Conservation (phyloP, 73 alveolate species). For the Paramecium bursaria region DNA sequence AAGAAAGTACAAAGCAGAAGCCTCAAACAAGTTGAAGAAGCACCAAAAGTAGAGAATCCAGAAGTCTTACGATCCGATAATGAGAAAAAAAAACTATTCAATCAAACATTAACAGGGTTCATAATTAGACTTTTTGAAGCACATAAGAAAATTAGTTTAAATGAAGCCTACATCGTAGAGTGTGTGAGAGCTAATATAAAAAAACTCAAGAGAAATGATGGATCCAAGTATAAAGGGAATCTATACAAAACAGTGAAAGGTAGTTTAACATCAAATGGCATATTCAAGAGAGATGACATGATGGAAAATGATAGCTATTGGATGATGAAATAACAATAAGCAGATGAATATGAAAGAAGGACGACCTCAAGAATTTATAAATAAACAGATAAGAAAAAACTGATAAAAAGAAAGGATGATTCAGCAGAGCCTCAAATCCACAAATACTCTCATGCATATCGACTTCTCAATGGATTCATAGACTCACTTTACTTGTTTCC, state of each 20-base stretch:
- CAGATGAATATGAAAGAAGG: slow-evolving; percentile 52
- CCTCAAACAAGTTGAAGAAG: no score
- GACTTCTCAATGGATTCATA: neutral
- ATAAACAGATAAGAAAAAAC: slow-evolving; percentile 23
- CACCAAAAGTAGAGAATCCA: no score
- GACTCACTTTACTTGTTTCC: no score
- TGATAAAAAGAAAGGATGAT: neutral
- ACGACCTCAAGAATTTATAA: slow-evolving; percentile 4
- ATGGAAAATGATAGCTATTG: slow-evolving; percentile 45
- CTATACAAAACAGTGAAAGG: slow-evolving; percentile 39
- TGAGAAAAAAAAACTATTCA: no score
- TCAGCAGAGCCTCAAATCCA: neutral
- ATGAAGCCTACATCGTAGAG: slow-evolving; percentile 38
- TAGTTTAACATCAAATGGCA: slow-evolving; percentile 51
- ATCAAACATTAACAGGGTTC: slow-evolving; percentile 30
- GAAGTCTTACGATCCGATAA: no score
- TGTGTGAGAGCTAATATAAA: slow-evolving; percentile 12
- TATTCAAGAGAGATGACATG: neutral
- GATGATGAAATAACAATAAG: slow-evolving; percentile 4
- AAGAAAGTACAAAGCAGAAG: no score
- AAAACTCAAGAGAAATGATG: slow-evolving; percentile 38
- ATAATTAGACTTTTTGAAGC: slow-evolving; percentile 29
- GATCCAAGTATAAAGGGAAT: slow-evolving; percentile 31
- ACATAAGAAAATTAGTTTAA: neutral
- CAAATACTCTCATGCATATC: neutral